Percentiles rank a stretch among this genome's conserved stretches.
Conservation (phyloP, 208 protist species). For the Leishmania turanica region DNA sequence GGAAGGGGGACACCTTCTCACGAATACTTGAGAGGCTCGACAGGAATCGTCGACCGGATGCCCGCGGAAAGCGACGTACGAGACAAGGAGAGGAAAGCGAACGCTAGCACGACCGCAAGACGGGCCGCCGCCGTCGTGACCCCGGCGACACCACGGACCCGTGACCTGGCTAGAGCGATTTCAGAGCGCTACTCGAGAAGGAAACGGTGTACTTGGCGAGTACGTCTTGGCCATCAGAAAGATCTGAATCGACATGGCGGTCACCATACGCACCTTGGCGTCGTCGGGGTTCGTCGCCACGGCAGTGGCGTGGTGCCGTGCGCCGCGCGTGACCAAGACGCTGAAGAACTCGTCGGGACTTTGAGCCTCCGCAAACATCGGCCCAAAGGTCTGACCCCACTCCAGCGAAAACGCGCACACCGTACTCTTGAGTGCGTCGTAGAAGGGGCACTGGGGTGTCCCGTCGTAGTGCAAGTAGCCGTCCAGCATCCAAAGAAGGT, state of each 20-base stretch:
- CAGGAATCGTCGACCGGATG: neutral
- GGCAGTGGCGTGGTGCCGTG: neutral
- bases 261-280: neutral
- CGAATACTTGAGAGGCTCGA: neutral
- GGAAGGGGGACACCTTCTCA: neutral
- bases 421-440: constrained; percentile 21
- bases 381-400: constrained; percentile 15
- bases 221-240: constrained; percentile 2
- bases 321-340: neutral
- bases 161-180: neutral
- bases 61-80: neutral
- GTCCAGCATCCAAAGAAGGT: constrained; percentile 20
- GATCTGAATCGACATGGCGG: constrained; percentile 2
- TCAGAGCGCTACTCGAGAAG: neutral
- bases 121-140: neutral
- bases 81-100: neutral
- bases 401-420: constrained; percentile 14
- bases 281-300: neutral
- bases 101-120: neutral
- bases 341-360: neutral
- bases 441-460: constrained; percentile 25
- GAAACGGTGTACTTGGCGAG: neutral
- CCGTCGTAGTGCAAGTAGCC: constrained; percentile 32
- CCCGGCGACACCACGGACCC: neutral
- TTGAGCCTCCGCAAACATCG: neutral